Evolutionary conservation across 208 protist genomes (phyloP), one percentile per base, ranked within the genome.

Genomic region (Endotrypanum monterogeii): DNA sequence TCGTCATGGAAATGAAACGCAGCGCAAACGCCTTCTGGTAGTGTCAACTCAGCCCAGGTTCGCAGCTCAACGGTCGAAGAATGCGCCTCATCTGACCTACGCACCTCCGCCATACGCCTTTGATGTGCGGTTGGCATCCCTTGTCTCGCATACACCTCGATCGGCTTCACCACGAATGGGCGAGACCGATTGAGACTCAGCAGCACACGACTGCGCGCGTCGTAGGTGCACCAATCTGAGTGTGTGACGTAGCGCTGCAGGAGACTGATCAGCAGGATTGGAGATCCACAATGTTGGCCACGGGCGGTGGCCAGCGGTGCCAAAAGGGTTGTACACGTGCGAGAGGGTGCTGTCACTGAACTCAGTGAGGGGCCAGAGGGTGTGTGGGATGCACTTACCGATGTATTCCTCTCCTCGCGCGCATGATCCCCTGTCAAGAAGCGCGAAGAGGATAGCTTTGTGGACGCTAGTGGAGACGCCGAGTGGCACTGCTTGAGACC

Each of bases 231-330:
- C 74, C 56, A 70, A 63, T 90, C 86, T 3, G 81, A 83, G 39
- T 78, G 86, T 16, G 86, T 90, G 44, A 81, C 67, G 66, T 82
- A 86, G 65, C 86, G 83, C 37, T 82, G 74, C 68, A 88, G 70
- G 30, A 87, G 72, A 28, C 81, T 74, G 28, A 69, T 58, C n/a
- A 25, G 32, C 54, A 73, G 54, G 9, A 28, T 2, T 39, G 32
- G 23, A 20, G 54, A n/a, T 12, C 35, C 51, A 55, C 41, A 32
- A 23, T 25, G 14, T 5, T 52, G n/a, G 41, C 55, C n/a, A 18
- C 35, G 25, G 32, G 35, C 7, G 16, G 20, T 62, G 44, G 60
- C 23, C 18, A 25, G 44, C 6, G 60, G 16, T 39, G 60, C 20
- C 60, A 8, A 46, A 20, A 28, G 44, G 12, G 37, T 14, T 48